phyloP scores from a whole-genome alignment of 768 basidiomycete species.

The Lactarius psammicola region DNA sequence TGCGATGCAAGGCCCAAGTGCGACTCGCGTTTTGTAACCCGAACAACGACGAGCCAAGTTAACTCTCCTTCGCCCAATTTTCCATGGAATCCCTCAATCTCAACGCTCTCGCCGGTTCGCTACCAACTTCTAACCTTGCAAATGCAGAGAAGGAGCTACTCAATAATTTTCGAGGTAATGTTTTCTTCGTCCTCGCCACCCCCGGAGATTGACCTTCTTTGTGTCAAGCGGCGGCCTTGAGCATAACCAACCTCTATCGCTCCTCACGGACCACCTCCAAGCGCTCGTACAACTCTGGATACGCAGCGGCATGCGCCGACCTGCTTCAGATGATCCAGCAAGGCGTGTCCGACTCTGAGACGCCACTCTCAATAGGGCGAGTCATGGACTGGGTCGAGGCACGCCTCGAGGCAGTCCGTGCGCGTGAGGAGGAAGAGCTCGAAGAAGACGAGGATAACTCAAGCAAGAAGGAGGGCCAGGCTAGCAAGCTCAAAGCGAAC shows the following conservation, averaged over 20 bases:
- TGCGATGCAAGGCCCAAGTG: not conserved
- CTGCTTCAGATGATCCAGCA: slow-evolving; percentile 80
- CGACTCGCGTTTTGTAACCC: slow-evolving; percentile 13
- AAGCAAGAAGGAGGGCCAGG: slow-evolving; percentile 34
- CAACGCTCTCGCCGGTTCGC: slow-evolving; percentile 72
- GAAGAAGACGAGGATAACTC: slow-evolving; percentile 75
- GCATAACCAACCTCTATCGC: slow-evolving; percentile 81
- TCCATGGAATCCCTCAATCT: slow-evolving; percentile 75
- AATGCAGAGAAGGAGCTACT: slow-evolving; percentile 79
- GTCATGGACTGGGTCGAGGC: slow-evolving; percentile 88
- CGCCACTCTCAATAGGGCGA: slow-evolving; percentile 59
- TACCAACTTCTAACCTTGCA: slow-evolving; percentile 64
- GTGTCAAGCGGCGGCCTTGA: slow-evolving; percentile 71
- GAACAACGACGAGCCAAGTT: slow-evolving; percentile 17
- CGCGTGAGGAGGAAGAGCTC: slow-evolving; percentile 77
- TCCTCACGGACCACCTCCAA: slow-evolving; percentile 76
- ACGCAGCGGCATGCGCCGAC: slow-evolving; percentile 77
- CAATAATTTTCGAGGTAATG: slow-evolving; percentile 78
- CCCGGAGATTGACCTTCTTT: slow-evolving; percentile 31
- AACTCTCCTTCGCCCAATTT: not conserved
- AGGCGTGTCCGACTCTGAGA: slow-evolving; percentile 60
- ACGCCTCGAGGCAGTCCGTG: slow-evolving; percentile 69
- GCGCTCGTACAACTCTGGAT: slow-evolving; percentile 77
- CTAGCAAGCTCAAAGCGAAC: slow-evolving; percentile 31
- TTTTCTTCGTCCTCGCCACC: not conserved